phyloP scores from a whole-genome alignment of 2,329 filamentous ascomycete species.

The Monosporascus sp. region DNA sequence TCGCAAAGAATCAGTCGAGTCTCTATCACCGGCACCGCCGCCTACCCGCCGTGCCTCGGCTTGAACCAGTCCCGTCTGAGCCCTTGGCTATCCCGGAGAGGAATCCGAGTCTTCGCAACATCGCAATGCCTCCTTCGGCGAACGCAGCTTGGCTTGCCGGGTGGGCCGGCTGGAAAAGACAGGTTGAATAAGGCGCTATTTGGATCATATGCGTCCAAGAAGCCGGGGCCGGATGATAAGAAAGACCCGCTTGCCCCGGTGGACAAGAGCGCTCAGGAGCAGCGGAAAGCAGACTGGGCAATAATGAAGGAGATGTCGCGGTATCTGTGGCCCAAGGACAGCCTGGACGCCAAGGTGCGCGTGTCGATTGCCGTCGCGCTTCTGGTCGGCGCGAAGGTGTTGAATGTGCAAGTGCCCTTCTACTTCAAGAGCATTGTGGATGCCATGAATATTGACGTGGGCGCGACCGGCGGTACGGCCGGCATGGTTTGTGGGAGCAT shows the following conservation, averaged over 20 bases:
- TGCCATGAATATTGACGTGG: slow-evolving; percentile 93
- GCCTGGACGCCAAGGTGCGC: slow-evolving; percentile 73
- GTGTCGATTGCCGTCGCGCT: slow-evolving; percentile 80
- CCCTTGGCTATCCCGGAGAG: slow-evolving; percentile 2
- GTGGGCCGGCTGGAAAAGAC: slow-evolving; percentile 4
- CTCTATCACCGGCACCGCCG: slow-evolving; percentile 1
- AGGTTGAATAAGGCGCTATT: slow-evolving; percentile 9
- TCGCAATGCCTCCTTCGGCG: slow-evolving; percentile 14
- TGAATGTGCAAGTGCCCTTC: slow-evolving; percentile 97
- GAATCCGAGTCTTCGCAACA: slow-evolving; percentile 16
- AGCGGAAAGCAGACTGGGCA: slow-evolving; percentile 95
- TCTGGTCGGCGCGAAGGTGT: slow-evolving; percentile 82
- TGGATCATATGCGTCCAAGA: slow-evolving; percentile 15
- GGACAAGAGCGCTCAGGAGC: slow-evolving; percentile 71
- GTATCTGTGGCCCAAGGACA: slow-evolving; percentile 94
- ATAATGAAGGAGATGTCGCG: slow-evolving; percentile 97
- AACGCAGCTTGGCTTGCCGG: slow-evolving; percentile 4
- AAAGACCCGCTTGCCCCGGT: slow-evolving; percentile 57
- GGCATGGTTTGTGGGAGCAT: slow-evolving; percentile 85
- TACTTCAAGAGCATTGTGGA: slow-evolving; percentile 99
- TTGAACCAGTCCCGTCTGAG: slow-evolving; percentile 9
- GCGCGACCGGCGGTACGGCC: slow-evolving; percentile 79
- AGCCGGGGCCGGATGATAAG: slow-evolving; percentile 8
- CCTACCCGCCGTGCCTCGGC: slow-evolving; percentile 16
- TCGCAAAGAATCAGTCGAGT: slow-evolving; percentile 18